Conservation (phyloP, 2,329 filamentous ascomycete species). For the Aureobasidium sp. region DNA sequence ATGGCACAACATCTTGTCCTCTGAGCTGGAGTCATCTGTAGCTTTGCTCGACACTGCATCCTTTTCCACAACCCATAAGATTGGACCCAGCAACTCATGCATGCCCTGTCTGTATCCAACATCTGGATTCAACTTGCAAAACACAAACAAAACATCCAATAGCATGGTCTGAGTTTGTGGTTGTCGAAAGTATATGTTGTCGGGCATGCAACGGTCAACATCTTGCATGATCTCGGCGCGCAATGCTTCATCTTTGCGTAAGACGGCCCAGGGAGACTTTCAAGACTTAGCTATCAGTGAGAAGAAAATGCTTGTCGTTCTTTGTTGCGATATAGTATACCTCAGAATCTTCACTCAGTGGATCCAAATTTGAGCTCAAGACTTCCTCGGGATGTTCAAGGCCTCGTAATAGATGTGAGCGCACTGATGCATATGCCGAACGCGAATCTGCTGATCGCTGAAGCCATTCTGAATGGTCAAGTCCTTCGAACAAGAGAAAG, state of each 20-base stretch:
- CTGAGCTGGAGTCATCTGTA: constrained; percentile 15
- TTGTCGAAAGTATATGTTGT: constrained; percentile 83
- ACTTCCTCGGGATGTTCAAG: constrained; percentile 75
- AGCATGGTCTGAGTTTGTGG: constrained; percentile 71
- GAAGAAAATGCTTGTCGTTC: constrained; percentile 20
- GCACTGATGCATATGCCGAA: constrained; percentile 63
- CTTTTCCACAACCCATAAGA: constrained; percentile 74
- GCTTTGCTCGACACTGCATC: constrained; percentile 55
- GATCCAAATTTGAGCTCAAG: constrained; percentile 66
- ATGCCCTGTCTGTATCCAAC: constrained; percentile 95
- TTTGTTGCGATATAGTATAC: constrained; percentile 35
- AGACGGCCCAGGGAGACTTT: constrained; percentile 85
- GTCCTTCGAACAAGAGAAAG: constrained; percentile 70
- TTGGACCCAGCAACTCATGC: constrained; percentile 89
- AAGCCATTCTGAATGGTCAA: constrained; percentile 61
- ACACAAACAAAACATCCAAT: constrained; percentile 85
- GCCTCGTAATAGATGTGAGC: constrained; percentile 69
- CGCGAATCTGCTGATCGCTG: constrained; percentile 61
- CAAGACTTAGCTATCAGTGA: constrained; percentile 43
- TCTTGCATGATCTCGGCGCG: constrained; percentile 89
- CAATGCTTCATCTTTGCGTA: constrained; percentile 75
- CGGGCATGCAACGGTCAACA: constrained; percentile 82
- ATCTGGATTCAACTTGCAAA: constrained; percentile 83
- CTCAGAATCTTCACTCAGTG: constrained; percentile 73
- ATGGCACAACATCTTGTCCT: constrained; percentile 52